Conservation (phyloP, 768 basidiomycete genomes). For the Termitomyces sp. region DNA sequence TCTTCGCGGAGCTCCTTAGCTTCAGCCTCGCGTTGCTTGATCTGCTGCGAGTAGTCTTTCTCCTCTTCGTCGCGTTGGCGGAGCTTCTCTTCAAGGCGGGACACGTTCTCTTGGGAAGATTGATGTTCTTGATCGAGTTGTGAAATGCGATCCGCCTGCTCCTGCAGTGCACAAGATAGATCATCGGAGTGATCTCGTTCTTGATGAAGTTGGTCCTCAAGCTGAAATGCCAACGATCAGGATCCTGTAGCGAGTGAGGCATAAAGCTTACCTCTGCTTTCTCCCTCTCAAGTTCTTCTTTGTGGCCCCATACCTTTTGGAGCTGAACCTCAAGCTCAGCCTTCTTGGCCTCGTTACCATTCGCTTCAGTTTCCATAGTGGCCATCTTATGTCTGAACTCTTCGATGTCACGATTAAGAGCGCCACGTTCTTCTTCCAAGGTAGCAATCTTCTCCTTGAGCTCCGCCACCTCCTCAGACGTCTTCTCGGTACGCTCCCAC, state of each 20-base stretch:
- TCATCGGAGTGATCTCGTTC: constrained; percentile 49
- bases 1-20: constrained; percentile 52
- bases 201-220: constrained; percentile 49
- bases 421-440: constrained; percentile 37
- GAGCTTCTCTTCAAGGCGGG: constrained; percentile 56
- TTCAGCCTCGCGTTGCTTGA: constrained; percentile 47
- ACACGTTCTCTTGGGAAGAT: constrained; percentile 47
- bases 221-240: constrained; percentile 26
- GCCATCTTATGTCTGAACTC: constrained; percentile 39
- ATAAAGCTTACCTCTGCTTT: constrained; percentile 42
- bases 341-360: constrained; percentile 51
- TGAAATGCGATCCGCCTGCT: constrained; percentile 48
- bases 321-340: constrained; percentile 53
- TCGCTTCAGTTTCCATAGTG: constrained; percentile 52
- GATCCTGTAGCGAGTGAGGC: neutral
- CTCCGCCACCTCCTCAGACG: constrained; percentile 41
- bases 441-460: constrained; percentile 32
- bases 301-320: constrained; percentile 47
- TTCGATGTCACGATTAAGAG: constrained; percentile 33
- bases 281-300: constrained; percentile 55
- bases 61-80: constrained; percentile 56
- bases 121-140: constrained; percentile 54
- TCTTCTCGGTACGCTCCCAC: constrained; percentile 61
- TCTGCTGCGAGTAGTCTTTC: constrained; percentile 39
- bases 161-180: constrained; percentile 45